Evolutionary conservation across 2,329 filamentous ascomycete species (phyloP).

Genomic region (Talaromyces sp.): DNA sequence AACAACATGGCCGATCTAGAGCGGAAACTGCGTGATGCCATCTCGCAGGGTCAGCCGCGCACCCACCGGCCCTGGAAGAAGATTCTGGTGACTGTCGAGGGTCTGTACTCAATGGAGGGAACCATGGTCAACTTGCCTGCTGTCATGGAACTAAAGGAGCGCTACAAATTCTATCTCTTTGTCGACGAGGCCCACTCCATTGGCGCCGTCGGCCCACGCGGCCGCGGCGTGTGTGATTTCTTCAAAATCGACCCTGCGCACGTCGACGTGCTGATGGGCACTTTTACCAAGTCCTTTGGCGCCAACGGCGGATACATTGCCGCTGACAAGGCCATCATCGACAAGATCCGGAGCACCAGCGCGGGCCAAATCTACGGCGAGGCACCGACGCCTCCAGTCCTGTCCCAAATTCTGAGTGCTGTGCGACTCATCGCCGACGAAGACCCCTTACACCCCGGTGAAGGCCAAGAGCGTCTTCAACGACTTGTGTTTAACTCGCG

Average conservation of each 20-base stretch:
- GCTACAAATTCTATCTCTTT: slow-evolving; percentile 93
- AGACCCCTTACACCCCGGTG: slow-evolving; percentile 61
- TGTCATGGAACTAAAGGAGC: slow-evolving; percentile 75
- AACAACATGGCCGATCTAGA: slow-evolving; percentile 87
- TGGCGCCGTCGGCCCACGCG: slow-evolving; percentile 80
- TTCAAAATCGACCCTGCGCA: slow-evolving; percentile 80
- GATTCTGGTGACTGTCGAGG: slow-evolving; percentile 90
- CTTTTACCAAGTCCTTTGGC: slow-evolving; percentile 92
- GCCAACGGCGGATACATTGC: slow-evolving; percentile 93
- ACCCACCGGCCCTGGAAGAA: slow-evolving; percentile 98
- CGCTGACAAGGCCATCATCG: slow-evolving; percentile 80
- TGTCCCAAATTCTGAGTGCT: slow-evolving; percentile 81
- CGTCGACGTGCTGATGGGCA: slow-evolving; percentile 94
- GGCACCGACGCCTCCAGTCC: slow-evolving; percentile 74
- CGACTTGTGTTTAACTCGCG: slow-evolving; percentile 94
- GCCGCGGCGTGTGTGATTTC: slow-evolving; percentile 91
- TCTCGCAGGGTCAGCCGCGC: slow-evolving; percentile 88
- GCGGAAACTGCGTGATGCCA: slow-evolving; percentile 75
- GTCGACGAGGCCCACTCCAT: slow-evolving; percentile 94
- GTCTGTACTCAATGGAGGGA: slow-evolving; percentile 96
- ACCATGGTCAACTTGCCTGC: slow-evolving; percentile 93
- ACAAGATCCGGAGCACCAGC: slow-evolving; percentile 78
- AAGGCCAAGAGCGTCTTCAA: slow-evolving; percentile 88
- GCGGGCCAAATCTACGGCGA: slow-evolving; percentile 80
- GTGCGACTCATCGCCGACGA: slow-evolving; percentile 83